Base-by-base conservation (phyloP, 2,329 filamentous ascomycete species). In the Celoporthe dispersa region DNA sequence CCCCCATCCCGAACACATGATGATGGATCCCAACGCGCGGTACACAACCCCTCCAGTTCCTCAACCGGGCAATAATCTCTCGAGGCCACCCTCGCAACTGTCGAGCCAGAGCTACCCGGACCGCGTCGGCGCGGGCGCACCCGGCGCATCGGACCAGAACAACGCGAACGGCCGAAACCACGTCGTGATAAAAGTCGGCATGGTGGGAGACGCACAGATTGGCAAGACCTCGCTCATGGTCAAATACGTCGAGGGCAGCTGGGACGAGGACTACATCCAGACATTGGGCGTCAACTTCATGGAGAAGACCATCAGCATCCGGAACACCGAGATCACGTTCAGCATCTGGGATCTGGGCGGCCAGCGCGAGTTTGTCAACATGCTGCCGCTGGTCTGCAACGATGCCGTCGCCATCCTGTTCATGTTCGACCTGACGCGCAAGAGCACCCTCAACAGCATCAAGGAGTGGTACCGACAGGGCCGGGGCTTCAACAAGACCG, bases 381-480 rank as follows among this genome's bases (percentile, higher is more conserved):
- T 99, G 96, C 85, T 99, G 72, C 96, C 96, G 31, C 88, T 99
- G n/a, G 96, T 99, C 71, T 99, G 96, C 86, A 99, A 99, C 80
- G 96, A 99, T 78, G 96, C 96, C 11, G 96, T 99, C 41, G 96
- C 96, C 65, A 98, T 99, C 74, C 87, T 99, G 57, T 99, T 99
- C 88, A 99, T 99, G 96, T 99, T 99, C 80, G 96, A 99, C 80
- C 85, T 99, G 75, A 99, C 96, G 39, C 89, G 96, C 75, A 99
- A 99, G 86, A 98, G 94, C 83, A 99, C 96, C 0, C 86, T 99
- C 75, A 99, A 99, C 84, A 97, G 94, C 77, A 98, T 99, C 86
- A 99, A 99, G 85, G 96, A 99, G 80, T 99, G 96, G 96, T 99
- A 99, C 80, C 89, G 96, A 68, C 96, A 99, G 82, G 96, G 96